Evolutionary conservation across 345 rosid species (phyloP).

Genomic region (Balakata baccata): DNA sequence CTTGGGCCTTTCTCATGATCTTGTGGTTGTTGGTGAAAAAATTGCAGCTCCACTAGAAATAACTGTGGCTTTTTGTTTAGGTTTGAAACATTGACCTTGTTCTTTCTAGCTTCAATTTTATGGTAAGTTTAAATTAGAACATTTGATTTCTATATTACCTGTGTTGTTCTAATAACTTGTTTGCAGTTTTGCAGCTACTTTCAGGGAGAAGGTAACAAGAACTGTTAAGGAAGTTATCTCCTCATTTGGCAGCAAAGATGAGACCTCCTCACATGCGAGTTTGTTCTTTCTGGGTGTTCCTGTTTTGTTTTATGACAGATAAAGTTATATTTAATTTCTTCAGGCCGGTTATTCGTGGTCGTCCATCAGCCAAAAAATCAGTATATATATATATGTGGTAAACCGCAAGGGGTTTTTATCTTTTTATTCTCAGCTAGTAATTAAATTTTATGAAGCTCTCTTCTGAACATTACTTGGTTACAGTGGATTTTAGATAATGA

Average conservation of each 20-base stretch:
- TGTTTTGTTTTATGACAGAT: conserved; percentile 1
- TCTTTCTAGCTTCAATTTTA: not conserved
- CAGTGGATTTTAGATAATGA: not conserved
- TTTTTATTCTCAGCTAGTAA: conserved; percentile 67
- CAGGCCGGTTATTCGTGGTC: conserved; percentile 96
- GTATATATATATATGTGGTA: conserved; percentile 73
- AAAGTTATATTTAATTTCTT: not conserved
- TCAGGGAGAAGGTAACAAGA: conserved; percentile 87
- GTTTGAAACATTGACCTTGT: not conserved
- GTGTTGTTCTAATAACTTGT: not conserved
- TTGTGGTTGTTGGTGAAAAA: not conserved
- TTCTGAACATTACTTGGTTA: not conserved
- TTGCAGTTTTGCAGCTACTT: conserved; percentile 90
- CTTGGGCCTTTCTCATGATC: not conserved
- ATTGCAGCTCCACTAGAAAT: not conserved
- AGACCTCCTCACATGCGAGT: conserved; percentile 88
- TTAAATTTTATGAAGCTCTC: conserved; percentile 2
- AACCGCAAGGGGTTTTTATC: conserved; percentile 88
- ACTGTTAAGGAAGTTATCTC: conserved; percentile 85
- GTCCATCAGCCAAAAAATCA: conserved; percentile 80
- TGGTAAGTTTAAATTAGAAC: not conserved
- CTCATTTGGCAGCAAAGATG: conserved; percentile 96
- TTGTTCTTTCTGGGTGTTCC: not conserved
- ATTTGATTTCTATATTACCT: not conserved
- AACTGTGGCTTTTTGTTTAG: not conserved